These are phyloP conservation scores for Hirsutella thompsonii DNA, from an alignment of 2,329 filamentous ascomycete species.

Conservation along the genomic window DNA sequence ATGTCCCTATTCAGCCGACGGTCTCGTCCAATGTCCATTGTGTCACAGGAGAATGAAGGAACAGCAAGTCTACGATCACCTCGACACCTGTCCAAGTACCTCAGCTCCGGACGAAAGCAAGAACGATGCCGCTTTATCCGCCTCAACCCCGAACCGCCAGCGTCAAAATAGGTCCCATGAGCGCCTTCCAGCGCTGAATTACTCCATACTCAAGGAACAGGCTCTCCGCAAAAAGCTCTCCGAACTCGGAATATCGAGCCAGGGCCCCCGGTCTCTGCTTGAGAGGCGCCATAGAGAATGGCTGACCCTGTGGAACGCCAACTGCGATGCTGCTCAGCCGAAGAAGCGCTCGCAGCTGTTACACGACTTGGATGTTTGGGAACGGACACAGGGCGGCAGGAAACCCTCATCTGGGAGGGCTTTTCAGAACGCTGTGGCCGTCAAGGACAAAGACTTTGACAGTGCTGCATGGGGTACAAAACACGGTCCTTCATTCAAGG, in stretches of 20 bases:
- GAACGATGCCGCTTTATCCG: background rate
- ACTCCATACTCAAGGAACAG: conserved; percentile 71
- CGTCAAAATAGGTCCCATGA: conserved; percentile 32
- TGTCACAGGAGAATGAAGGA: conserved; percentile 72
- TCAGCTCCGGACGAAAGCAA: background rate
- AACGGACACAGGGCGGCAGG: conserved; percentile 61
- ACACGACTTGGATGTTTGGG: conserved; percentile 74
- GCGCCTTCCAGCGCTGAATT: conserved; percentile 69
- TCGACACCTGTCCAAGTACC: conserved; percentile 50
- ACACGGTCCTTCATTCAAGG: conserved; percentile 64
- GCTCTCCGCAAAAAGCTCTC: conserved; percentile 67
- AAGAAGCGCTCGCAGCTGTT: conserved; percentile 60
- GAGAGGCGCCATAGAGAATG: conserved; percentile 81
- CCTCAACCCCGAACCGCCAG: conserved; percentile 10
- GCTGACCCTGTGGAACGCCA: conserved; percentile 93
- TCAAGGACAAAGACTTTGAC: conserved; percentile 87
- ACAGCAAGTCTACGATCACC: conserved; percentile 62
- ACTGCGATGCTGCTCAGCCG: conserved; percentile 72
- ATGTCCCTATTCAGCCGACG: conserved; percentile 40
- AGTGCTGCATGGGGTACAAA: conserved; percentile 59
- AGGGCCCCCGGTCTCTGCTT: conserved; percentile 55
- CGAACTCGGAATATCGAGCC: conserved; percentile 65
- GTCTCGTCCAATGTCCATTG: conserved; percentile 71
- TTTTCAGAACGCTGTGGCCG: conserved; percentile 24
- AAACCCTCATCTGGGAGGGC: conserved; percentile 26